Evolutionary conservation across 192 early-diverging fungal species (phyloP), one percentile per base, ranked within the genome.

Genomic region (Coemansia sp.): DNA sequence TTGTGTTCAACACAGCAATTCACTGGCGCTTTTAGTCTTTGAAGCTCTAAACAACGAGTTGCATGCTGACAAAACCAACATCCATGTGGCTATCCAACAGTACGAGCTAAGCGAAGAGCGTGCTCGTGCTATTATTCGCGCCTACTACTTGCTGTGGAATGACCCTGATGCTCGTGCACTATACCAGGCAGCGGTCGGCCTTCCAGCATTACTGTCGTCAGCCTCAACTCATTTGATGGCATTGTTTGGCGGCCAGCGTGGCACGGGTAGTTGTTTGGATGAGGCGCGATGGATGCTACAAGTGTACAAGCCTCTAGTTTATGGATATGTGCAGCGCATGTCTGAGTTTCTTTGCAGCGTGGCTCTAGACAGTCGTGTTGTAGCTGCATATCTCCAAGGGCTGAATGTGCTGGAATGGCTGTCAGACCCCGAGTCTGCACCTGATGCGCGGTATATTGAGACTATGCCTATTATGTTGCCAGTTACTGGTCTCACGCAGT

Each of bases 171-270:
- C 48, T 1, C 18, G 37, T 15, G 21, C n/a, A 15, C 25, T 17
- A 0, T 61, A 57, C 7, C 42, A 20, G 8, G 14, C 10, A 6
- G n/a, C 17, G 12, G 46, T 15, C 1, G 0, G 36, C 2, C 1
- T 2, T 7, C 46, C 72, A 4, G 66, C 60, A 0, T 56, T 79
- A 8, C 50, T 86, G 36, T 54, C 68, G 2, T 58, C 83, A 10
- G 81, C 79, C 5, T 71, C 76, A 21, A 83, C 86, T 20, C 70
- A 75, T 24, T 63, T 87, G 17, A 84, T 93, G 65, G 92, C 93
- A 28, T 81, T 96, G 56, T 98, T 98, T 84, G 96, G 96, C 54
- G 96, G 96, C 48, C 94, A 98, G 71, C 93, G 90, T 40, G 94
- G 89, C 58, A 84, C 87, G 17, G 85, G 87, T 46, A 89, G 88